phyloP scores from a whole-genome alignment of 805 yeast species.

The Sungouiella thailandica region DNA sequence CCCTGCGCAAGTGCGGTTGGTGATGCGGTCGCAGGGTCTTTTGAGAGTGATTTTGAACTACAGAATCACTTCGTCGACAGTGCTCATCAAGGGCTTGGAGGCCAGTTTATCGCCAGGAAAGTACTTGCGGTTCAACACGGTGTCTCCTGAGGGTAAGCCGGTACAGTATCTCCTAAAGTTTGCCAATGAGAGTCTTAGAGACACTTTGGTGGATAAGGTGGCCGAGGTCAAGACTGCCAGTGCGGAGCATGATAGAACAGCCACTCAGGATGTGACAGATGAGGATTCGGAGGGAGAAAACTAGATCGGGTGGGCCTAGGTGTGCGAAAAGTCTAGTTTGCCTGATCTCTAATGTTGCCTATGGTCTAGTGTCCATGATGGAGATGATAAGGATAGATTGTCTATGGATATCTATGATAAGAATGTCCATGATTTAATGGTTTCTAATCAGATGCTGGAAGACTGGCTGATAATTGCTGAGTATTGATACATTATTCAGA shows the following conservation, averaged over 20 bases:
- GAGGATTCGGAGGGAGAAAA: slow-evolving; percentile 1
- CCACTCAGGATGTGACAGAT: background rate
- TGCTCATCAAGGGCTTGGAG: slow-evolving; percentile 73
- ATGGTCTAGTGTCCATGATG: too few relatives aligned
- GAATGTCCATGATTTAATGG: too few relatives aligned
- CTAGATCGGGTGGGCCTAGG: background rate
- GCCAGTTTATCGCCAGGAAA: slow-evolving; percentile 82
- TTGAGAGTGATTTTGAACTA: slow-evolving; percentile 77
- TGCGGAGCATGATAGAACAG: background rate
- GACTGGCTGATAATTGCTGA: too few relatives aligned
- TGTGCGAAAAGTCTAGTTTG: too few relatives aligned
- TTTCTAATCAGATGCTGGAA: too few relatives aligned
- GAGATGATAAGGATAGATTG: too few relatives aligned
- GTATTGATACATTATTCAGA: too few relatives aligned
- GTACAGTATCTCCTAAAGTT: slow-evolving; percentile 80
- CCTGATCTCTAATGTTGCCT: too few relatives aligned
- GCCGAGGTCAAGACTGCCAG: slow-evolving; percentile 22
- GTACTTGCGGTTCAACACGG: slow-evolving; percentile 68
- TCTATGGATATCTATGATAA: too few relatives aligned
- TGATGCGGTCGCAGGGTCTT: slow-evolving; percentile 89
- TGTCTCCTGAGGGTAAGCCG: slow-evolving; percentile 59
- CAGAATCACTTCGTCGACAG: slow-evolving; percentile 57
- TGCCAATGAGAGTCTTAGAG: slow-evolving; percentile 55
- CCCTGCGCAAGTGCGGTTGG: slow-evolving; percentile 53
- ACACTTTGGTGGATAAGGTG: slow-evolving; percentile 50